Evolutionary conservation across 371 early-diverging fungal genomes (phyloP).

Genomic region (Rhizopus sp.): DNA sequence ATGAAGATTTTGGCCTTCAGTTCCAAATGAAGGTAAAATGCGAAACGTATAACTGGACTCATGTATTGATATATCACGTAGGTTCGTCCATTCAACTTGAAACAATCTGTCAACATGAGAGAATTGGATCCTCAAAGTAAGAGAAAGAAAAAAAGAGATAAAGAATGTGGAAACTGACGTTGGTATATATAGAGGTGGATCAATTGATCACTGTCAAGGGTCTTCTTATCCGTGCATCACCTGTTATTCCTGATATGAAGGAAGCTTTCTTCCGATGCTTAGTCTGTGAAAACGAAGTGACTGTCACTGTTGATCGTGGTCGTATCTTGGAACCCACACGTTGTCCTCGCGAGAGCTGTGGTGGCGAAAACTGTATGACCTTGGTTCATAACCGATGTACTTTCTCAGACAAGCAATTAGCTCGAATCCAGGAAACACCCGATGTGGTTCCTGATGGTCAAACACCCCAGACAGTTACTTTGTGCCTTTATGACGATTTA

Average conservation of each 20-base stretch:
- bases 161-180: background rate
- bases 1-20: slow-evolving; percentile 54
- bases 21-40: slow-evolving; percentile 25
- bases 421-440: slow-evolving; percentile 98
- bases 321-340: slow-evolving; percentile 91
- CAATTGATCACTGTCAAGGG: slow-evolving; percentile 97
- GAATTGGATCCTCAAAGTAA: slow-evolving; percentile 88
- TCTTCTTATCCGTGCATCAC: slow-evolving; percentile 90
- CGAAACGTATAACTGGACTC: background rate
- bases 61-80: slow-evolving; percentile 26
- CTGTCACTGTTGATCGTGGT: slow-evolving; percentile 90
- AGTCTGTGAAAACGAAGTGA: slow-evolving; percentile 81
- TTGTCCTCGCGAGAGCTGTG: slow-evolving; percentile 86
- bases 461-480: slow-evolving; percentile 97
- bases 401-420: slow-evolving; percentile 97
- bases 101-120: slow-evolving; percentile 84
- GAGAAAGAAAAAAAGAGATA: background rate
- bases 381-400: slow-evolving; percentile 93
- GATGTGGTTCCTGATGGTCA: slow-evolving; percentile 98
- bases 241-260: slow-evolving; percentile 96
- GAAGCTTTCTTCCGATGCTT: slow-evolving; percentile 91
- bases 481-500: slow-evolving; percentile 93
- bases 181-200: slow-evolving; percentile 82
- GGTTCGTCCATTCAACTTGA: slow-evolving; percentile 94
- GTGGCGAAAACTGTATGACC: slow-evolving; percentile 78